Evolutionary conservation across 73 alveolate species (phyloP).

Genomic region (Symbiodinium natans): DNA sequence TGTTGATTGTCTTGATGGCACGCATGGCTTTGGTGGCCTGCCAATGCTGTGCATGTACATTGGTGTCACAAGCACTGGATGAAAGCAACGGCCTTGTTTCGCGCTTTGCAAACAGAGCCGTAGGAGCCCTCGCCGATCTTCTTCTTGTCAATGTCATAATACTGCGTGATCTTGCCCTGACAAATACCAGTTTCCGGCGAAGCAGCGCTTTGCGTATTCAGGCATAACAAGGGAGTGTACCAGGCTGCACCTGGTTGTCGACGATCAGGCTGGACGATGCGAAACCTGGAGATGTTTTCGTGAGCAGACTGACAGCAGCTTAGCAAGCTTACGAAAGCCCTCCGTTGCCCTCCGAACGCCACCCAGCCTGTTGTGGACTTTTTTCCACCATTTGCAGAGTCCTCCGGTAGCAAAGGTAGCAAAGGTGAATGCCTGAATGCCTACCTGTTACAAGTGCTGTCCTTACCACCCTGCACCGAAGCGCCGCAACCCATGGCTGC

Average conservation of each 20-base stretch:
- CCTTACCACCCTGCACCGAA: constrained; percentile 53
- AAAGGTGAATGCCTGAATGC: neutral
- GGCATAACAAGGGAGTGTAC: neutral
- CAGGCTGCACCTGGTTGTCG: constrained; percentile 49
- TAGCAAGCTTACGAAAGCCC: neutral
- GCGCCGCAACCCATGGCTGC: constrained; percentile 94
- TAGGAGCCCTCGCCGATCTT: constrained; percentile 89
- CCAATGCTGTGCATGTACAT: neutral
- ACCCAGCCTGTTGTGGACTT: constrained; percentile 62
- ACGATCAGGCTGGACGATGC: constrained; percentile 86
- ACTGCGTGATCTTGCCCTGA: constrained; percentile 94
- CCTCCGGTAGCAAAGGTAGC: neutral
- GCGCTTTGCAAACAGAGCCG: constrained; percentile 91
- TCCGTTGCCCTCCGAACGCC: neutral
- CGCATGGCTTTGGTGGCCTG: constrained; percentile 94
- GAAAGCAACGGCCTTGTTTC: constrained; percentile 38
- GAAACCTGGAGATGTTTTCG: neutral
- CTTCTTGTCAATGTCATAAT: constrained; percentile 84
- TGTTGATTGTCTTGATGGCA: constrained; percentile 93
- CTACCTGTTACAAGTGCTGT: neutral
- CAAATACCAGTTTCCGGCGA: neutral
- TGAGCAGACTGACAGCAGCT: neutral
- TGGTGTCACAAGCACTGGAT: neutral
- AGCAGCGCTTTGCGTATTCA: neutral
- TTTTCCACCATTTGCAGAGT: constrained; percentile 40